Conservation (phyloP, 352 stramenopile species). For the Globisporangium paddicum region DNA sequence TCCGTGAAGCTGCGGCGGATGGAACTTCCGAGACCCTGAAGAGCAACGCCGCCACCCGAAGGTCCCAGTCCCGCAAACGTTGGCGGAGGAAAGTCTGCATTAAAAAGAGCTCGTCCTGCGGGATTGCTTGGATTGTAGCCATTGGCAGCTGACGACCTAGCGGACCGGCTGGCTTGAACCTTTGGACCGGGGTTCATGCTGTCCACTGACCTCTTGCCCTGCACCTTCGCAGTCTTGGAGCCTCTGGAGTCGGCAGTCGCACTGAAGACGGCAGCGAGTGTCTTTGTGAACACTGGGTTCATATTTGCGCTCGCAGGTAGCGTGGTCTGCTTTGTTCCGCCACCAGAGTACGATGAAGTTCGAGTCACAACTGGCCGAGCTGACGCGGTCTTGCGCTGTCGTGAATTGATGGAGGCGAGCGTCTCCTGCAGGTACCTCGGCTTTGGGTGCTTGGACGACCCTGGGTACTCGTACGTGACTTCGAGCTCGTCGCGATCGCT, state of each 20-base stretch:
- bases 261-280: neutral
- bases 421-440: slow-evolving; percentile 50
- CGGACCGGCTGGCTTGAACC: slow-evolving; percentile 9
- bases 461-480: slow-evolving; percentile 23
- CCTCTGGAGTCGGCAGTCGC: neutral
- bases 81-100: slow-evolving; percentile 11
- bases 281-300: slow-evolving; percentile 16
- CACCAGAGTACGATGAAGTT: slow-evolving; percentile 19
- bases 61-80: neutral
- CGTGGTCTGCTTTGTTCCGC: slow-evolving; percentile 13
- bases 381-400: slow-evolving; percentile 21
- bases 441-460: slow-evolving; percentile 16
- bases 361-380: slow-evolving; percentile 7
- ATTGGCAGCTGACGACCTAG: slow-evolving; percentile 5
- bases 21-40: slow-evolving; percentile 3
- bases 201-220: neutral
- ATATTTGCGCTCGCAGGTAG: slow-evolving; percentile 17
- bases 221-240: neutral
- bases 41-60: neutral
- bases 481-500: slow-evolving; percentile 38
- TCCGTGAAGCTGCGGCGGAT: slow-evolving; percentile 9
- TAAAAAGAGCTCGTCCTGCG: slow-evolving; percentile 9
- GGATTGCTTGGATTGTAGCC: neutral
- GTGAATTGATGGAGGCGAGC: slow-evolving; percentile 47
- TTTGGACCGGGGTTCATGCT: slow-evolving; percentile 12